phyloP scores from a whole-genome alignment of 2,329 filamentous ascomycete species.

The Fusarium penzigii region DNA sequence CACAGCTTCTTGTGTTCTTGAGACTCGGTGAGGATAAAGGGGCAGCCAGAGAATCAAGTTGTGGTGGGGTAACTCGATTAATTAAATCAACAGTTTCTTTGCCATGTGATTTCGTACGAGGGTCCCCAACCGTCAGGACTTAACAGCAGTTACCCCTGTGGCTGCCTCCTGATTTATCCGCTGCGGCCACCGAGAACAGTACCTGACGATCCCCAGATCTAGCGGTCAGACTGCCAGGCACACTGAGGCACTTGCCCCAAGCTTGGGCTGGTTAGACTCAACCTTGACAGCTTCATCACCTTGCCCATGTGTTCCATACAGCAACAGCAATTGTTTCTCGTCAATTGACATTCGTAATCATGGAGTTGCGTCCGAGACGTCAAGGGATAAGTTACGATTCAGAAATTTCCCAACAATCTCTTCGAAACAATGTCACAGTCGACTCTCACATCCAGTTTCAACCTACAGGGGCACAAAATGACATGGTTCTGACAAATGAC shows the following conservation, averaged over 20 bases:
- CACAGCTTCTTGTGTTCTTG: background rate
- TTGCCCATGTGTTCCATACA: background rate
- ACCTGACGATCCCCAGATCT: slow-evolving; percentile 16
- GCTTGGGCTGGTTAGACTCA: background rate
- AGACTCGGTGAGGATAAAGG: background rate
- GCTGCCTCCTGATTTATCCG: slow-evolving; percentile 8
- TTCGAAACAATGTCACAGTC: slow-evolving; percentile 8
- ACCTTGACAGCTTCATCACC: background rate
- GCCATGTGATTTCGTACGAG: slow-evolving; percentile 14
- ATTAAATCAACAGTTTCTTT: background rate
- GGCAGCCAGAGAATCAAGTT: slow-evolving; percentile 8
- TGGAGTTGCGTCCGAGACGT: background rate
- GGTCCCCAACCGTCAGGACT: background rate
- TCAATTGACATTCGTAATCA: background rate
- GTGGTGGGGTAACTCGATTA: slow-evolving; percentile 13
- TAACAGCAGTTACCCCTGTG: background rate
- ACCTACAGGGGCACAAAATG: slow-evolving; percentile 1
- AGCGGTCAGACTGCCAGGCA: slow-evolving; percentile 15
- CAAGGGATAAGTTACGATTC: slow-evolving; percentile 6
- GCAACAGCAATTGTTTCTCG: background rate
- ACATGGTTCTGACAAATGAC: slow-evolving; percentile 21
- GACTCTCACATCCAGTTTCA: slow-evolving; percentile 1
- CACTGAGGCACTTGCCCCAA: background rate
- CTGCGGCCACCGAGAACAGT: slow-evolving; percentile 4
- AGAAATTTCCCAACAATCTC: slow-evolving; percentile 2